Conservation (phyloP, 495 filamentous ascomycete genomes). For the Penicillium steckii region DNA sequence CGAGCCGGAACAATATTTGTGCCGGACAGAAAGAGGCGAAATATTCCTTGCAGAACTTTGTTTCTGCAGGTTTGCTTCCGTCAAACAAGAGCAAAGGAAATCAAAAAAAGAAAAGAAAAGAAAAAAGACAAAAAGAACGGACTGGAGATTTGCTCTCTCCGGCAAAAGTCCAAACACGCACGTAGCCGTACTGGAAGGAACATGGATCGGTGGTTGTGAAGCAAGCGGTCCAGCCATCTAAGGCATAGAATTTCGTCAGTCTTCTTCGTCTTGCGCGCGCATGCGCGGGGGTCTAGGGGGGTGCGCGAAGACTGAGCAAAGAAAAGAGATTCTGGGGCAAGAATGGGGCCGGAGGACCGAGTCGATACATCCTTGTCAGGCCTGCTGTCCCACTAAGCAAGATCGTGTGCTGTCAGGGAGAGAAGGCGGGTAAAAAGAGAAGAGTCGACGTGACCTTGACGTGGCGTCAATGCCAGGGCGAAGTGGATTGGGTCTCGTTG, state of each 20-base stretch:
- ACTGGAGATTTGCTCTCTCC: constrained; percentile 22
- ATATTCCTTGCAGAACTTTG: constrained; percentile 18
- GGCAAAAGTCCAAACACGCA: constrained; percentile 29
- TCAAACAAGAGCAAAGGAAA: no score
- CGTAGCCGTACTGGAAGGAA: constrained; percentile 28
- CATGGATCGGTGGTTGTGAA: constrained; percentile 19
- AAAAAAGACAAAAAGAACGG: constrained; percentile 12
- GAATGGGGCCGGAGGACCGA: background rate
- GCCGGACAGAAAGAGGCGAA: constrained; percentile 10
- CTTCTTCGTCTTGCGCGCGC: background rate
- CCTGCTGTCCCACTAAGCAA: constrained; percentile 9
- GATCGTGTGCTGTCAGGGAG: constrained; percentile 15
- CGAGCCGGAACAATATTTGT: constrained; percentile 12
- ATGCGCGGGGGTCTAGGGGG: background rate
- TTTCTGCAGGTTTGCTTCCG: constrained; percentile 31
- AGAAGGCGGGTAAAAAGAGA: no score
- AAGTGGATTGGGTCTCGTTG: constrained; percentile 19
- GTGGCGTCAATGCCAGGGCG: constrained; percentile 22
- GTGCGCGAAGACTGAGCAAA: background rate
- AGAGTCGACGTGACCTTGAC: constrained; percentile 21
- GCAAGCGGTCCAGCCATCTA: background rate
- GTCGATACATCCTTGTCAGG: constrained; percentile 8
- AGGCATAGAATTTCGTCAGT: background rate
- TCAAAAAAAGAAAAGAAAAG: no score
- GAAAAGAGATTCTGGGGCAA: background rate